Evolutionary conservation across 2,329 filamentous ascomycete species (phyloP), one percentile per base, ranked within the genome.

Genomic region (Aspergillus fumigatus): DNA sequence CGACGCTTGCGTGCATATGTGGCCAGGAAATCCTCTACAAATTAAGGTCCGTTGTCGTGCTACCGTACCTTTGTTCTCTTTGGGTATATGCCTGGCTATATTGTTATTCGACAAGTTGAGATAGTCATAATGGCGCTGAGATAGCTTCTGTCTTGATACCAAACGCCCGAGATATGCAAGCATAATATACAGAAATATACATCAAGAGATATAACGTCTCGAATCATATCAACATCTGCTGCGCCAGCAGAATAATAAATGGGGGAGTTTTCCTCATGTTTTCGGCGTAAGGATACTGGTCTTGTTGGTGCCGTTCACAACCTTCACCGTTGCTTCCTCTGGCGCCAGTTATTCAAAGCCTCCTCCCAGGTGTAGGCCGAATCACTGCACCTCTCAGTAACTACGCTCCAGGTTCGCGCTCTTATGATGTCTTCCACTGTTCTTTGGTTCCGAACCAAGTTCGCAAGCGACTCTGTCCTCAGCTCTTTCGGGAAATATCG

Each of bases 381-480:
- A 50, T 81, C 82, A 9, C 79, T 83, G 70, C 94, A 97, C 63
- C 91, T 82, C 67, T 92, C 88, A 43, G 81, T 82, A 3, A 97
- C 81, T 26, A 95, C 71, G 0, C 82, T 80, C 93, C 94, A 97
- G 1, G 89, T 95, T 70, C 92, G 83, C 51, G 83, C 81, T 62
- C 94, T 82, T 52, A 99, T 80, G 74, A 77, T 96, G 89, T 54
- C 88, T 88, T 70, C 90, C 88, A 73, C 86, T 77, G 32, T 92
- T 86, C 73, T 96, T 85, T 70, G 84, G 81, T 71, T 90, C 80
- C 58, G 82, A 79, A 73, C 92, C 79, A 62, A 82, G 86, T 50
- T 81, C 9, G 91, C 92, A 59, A 99, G 73, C 50, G 82, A 84
- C 75, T 97, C 89, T 0, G 92, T 94, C 61, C 92, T 82, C 14